A percentile compares a stretch with the other conserved stretches of the same genome.
Conservation (phyloP, 805 yeast genomes). For the Zygoascus tannicola region DNA sequence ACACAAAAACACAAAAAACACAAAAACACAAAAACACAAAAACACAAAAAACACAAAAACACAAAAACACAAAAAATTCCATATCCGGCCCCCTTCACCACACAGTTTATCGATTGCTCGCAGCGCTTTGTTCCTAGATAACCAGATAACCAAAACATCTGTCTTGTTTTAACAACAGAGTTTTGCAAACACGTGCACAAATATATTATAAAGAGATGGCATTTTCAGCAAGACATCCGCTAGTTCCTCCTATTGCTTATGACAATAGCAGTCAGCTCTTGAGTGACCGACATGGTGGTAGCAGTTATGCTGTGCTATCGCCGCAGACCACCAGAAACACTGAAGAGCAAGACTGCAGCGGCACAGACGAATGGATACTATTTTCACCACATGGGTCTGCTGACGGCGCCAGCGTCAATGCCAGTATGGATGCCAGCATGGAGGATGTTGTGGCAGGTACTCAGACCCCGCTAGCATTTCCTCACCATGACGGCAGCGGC, state of each 20-base stretch:
- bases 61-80: no score
- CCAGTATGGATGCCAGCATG: not conserved
- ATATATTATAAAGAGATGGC: no score
- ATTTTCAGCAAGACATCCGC: conserved; percentile 9
- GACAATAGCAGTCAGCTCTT: conserved; percentile 1
- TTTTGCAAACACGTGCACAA: no score
- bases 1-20: no score
- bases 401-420: conserved; percentile 4
- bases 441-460: conserved; percentile 7
- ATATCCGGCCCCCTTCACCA: no score
- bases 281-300: not conserved
- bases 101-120: no score
- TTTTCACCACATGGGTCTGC: conserved; percentile 26
- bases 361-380: conserved; percentile 30
- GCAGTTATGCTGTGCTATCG: not conserved
- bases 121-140: no score
- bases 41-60: no score
- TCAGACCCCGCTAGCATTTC: conserved; percentile 25
- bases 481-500: conserved; percentile 30
- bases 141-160: no score
- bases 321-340: conserved; percentile 1
- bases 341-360: conserved; percentile 8
- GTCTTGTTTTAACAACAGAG: no score
- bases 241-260: conserved; percentile 8
- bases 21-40: no score